These are phyloP conservation scores for Euptelea pleiosperma DNA, from an alignment of 164 flowering plant species.

Conservation along the genomic window DNA sequence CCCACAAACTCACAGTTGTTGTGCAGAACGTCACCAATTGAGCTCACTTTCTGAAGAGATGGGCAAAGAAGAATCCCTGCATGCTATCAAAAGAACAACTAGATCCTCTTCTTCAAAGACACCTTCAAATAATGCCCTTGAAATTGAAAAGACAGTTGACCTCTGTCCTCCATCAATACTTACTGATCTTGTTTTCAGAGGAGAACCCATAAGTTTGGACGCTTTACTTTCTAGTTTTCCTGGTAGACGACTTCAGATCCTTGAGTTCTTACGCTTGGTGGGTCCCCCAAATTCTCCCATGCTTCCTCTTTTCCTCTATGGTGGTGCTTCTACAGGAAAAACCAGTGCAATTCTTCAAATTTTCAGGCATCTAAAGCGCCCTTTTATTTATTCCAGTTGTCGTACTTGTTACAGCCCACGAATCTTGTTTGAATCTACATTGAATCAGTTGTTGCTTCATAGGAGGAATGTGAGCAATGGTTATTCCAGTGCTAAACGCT, in stretches of 20 bases:
- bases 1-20: neutral
- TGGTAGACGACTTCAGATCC: slow-evolving; percentile 59
- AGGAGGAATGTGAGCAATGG: slow-evolving; percentile 48
- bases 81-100: slow-evolving; percentile 52
- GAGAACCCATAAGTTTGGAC: slow-evolving; percentile 42
- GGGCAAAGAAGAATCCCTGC: slow-evolving; percentile 48
- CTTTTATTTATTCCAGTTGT: slow-evolving; percentile 85
- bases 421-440: slow-evolving; percentile 68
- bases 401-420: slow-evolving; percentile 69
- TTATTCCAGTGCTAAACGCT: slow-evolving; percentile 67
- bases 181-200: slow-evolving; percentile 42
- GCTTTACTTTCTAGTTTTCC: slow-evolving; percentile 59
- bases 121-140: slow-evolving; percentile 19
- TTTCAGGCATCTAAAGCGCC: slow-evolving; percentile 69
- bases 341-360: slow-evolving; percentile 63
- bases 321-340: slow-evolving; percentile 78
- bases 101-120: slow-evolving; percentile 40
- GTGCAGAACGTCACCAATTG: neutral
- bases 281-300: slow-evolving; percentile 73
- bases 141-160: slow-evolving; percentile 22
- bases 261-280: slow-evolving; percentile 51
- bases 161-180: slow-evolving; percentile 25
- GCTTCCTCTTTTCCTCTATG: slow-evolving; percentile 73
- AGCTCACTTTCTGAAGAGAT: slow-evolving; percentile 24
- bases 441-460: slow-evolving; percentile 75